Evolutionary conservation across 2,329 filamentous ascomycete species (phyloP).

Genomic region (Exserohilum turcica): DNA sequence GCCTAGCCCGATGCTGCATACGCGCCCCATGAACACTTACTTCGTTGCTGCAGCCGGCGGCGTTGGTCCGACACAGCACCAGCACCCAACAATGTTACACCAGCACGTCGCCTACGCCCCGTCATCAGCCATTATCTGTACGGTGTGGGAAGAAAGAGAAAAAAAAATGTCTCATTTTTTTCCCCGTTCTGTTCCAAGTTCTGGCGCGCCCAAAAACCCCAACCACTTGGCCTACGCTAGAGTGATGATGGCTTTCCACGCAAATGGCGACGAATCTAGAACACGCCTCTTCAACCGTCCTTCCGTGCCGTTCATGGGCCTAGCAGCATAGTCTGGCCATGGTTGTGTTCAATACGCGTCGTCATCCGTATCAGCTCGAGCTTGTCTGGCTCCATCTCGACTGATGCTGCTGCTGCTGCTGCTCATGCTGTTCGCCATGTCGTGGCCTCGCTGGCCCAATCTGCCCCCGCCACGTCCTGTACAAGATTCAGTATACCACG

Average conservation of each 20-base stretch:
- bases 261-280: slow-evolving; percentile 8
- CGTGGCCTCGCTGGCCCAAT: slow-evolving; percentile 1
- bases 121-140: no score
- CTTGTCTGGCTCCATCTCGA: slow-evolving; percentile 14
- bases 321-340: no score
- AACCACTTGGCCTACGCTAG: background rate
- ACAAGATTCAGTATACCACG: background rate
- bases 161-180: slow-evolving; percentile 5
- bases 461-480: slow-evolving; percentile 2
- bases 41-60: slow-evolving; percentile 1
- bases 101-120: slow-evolving; percentile 7
- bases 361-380: slow-evolving; percentile 25
- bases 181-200: no score
- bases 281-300: background rate
- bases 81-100: slow-evolving; percentile 4
- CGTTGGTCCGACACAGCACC: background rate
- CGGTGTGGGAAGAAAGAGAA: no score
- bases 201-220: no score
- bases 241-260: slow-evolving; percentile 4
- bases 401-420: background rate
- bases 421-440: background rate
- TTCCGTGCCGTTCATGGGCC: slow-evolving; percentile 3
- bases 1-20: background rate
- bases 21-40: background rate
- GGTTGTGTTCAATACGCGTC: slow-evolving; percentile 20